Evolutionary conservation across 2,329 filamentous ascomycete species (phyloP), one percentile per base, ranked within the genome.

Genomic region (Paecilomyces sp.): DNA sequence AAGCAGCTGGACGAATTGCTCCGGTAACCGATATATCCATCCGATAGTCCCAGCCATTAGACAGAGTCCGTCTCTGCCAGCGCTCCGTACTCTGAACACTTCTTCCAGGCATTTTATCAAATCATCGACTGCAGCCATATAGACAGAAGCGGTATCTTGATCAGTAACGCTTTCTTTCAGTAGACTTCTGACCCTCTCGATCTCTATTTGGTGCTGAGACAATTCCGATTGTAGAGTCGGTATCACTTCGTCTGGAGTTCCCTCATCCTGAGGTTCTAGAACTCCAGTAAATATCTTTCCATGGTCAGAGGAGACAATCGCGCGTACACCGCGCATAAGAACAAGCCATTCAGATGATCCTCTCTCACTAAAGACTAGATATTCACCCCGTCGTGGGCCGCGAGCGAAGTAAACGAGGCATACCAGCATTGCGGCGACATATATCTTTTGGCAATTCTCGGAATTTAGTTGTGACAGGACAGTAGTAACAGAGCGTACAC

Each of bases 401-500:
- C 67, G 64, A 1, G 62, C 72, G n/a, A 74, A 74, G 55, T 74
- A 74, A 1, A 69, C 63, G 24, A 74, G 64, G 54, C 71, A 73
- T 15, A 74, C 67, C 41, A 74, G 33, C 9, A 67, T 62, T 0
- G 71, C 66, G 0, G 72, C 66, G 28, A 73, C 69, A 59, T 74
- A 74, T 11, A 74, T 63, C 8, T 62, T 59, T 41, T 74, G 72
- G 24, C 72, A 73, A 41, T 68, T 74, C 1, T 64, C 64, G 1
- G 57, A 57, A 47, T 70, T 60, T 0, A 74, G 56, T 13, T 65
- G 58, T 0, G 68, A 62, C 2, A 74, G 59, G 0, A 74, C 64
- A 1, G 65, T 55, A 0, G 70, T 72, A 0, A 74, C 71, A 1
- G 70, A 72, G 18, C 64, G 68, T 0, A 74, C 62, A 0, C 72